These are phyloP conservation scores for Keithomyces neogunnii DNA, from an alignment of 2,329 filamentous ascomycete species.

Conservation along the genomic window DNA sequence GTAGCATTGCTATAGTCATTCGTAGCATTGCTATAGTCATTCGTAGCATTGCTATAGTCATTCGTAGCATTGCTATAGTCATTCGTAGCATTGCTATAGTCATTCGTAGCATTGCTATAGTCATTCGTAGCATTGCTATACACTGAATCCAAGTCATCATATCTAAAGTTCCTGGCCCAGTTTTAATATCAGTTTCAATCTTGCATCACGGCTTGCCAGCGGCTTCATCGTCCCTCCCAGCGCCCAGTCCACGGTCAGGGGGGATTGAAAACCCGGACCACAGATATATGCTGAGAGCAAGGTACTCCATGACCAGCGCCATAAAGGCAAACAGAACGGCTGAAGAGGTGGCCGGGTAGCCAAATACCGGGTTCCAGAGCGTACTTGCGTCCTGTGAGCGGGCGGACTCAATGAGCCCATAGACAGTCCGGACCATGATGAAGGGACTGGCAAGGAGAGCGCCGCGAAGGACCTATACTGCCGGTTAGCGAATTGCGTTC, in stretches of 20 bases:
- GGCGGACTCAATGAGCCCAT: constrained; percentile 13
- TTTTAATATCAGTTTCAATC: neutral
- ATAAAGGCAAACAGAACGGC: constrained; percentile 10
- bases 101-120: no score
- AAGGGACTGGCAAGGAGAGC: constrained; percentile 13
- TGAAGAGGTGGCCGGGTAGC: constrained; percentile 2
- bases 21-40: no score
- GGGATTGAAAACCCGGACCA: constrained; percentile 10
- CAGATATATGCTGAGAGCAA: constrained; percentile 9
- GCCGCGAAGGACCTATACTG: constrained; percentile 9
- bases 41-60: no score
- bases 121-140: no score
- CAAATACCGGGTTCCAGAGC: constrained; percentile 12
- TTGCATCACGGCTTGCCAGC: neutral
- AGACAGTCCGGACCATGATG: constrained; percentile 13
- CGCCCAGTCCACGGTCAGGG: constrained; percentile 3
- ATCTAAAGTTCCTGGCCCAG: no score
- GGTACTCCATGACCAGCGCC: constrained; percentile 11
- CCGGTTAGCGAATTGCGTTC: neutral
- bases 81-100: no score
- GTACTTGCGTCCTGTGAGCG: constrained; percentile 1
- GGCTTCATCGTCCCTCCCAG: neutral
- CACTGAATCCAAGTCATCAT: no score
- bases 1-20: no score
- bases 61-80: no score